A percentile compares a stretch with the other conserved stretches of the same genome.
Conservation (phyloP, 2,329 filamentous ascomycete species). For the Cladophialophora immunda region DNA sequence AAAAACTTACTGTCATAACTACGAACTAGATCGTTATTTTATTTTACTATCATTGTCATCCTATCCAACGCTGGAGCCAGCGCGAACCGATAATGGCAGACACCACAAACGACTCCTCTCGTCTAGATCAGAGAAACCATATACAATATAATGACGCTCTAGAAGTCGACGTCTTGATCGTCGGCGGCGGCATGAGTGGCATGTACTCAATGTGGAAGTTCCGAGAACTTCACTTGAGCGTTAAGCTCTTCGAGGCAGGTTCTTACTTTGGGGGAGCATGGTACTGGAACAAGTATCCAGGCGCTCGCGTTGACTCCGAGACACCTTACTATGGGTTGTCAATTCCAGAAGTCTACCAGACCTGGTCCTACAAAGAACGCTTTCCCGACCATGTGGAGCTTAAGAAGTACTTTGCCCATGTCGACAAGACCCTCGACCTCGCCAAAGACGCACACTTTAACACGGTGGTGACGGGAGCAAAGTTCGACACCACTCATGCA, state of each 20-base stretch:
- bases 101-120: no score
- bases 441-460: constrained; percentile 48
- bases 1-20: no score
- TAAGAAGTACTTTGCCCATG: constrained; percentile 51
- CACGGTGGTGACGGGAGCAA: constrained; percentile 17
- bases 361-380: constrained; percentile 56
- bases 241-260: constrained; percentile 49
- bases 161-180: constrained; percentile 31
- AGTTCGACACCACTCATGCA: constrained; percentile 43
- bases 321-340: constrained; percentile 59
- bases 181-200: constrained; percentile 35
- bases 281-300: constrained; percentile 66
- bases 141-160: no score
- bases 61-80: no score
- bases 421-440: constrained; percentile 50
- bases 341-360: constrained; percentile 57
- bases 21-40: no score
- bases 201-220: constrained; percentile 43
- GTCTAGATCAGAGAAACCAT: no score
- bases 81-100: no score
- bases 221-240: constrained; percentile 41
- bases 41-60: no score
- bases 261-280: constrained; percentile 50
- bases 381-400: constrained; percentile 52
- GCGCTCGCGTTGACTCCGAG: constrained; percentile 58